These are phyloP conservation scores for Pezicula radicicola DNA, from an alignment of 2,329 filamentous ascomycete genomes.

Conservation along the genomic window DNA sequence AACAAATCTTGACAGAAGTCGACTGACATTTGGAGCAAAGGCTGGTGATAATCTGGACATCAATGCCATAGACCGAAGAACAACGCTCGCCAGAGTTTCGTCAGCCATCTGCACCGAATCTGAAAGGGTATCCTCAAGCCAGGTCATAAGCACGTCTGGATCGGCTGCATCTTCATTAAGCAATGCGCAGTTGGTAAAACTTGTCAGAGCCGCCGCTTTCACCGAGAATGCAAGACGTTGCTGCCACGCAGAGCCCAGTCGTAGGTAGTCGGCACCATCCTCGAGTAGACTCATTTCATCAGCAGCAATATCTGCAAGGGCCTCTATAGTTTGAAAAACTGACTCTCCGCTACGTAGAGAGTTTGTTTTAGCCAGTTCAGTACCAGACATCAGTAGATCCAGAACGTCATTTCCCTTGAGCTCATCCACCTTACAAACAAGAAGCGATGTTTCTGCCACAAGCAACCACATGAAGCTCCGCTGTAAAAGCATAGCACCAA, in stretches of 20 bases:
- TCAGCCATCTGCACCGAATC: slow-evolving; percentile 83
- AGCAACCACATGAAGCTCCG: slow-evolving; percentile 85
- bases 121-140: slow-evolving; percentile 79
- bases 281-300: slow-evolving; percentile 87
- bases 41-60: slow-evolving; percentile 72
- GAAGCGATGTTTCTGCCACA: slow-evolving; percentile 71
- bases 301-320: slow-evolving; percentile 68
- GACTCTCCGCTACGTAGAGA: slow-evolving; percentile 41
- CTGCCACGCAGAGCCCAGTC: slow-evolving; percentile 81
- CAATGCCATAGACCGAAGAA: slow-evolving; percentile 78
- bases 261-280: slow-evolving; percentile 84
- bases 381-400: slow-evolving; percentile 65
- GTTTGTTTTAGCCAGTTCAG: slow-evolving; percentile 33
- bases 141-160: slow-evolving; percentile 72
- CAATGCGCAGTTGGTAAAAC: slow-evolving; percentile 81
- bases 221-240: slow-evolving; percentile 83
- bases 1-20: slow-evolving; percentile 80
- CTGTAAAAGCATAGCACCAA: slow-evolving; percentile 89
- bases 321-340: slow-evolving; percentile 55
- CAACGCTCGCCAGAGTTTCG: slow-evolving; percentile 69
- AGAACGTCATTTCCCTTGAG: slow-evolving; percentile 64
- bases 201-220: slow-evolving; percentile 77
- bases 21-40: slow-evolving; percentile 72
- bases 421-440: slow-evolving; percentile 60
- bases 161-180: slow-evolving; percentile 81